Conservation (phyloP, 2,329 filamentous ascomycete genomes). For the Sporothrix variecibatus region DNA sequence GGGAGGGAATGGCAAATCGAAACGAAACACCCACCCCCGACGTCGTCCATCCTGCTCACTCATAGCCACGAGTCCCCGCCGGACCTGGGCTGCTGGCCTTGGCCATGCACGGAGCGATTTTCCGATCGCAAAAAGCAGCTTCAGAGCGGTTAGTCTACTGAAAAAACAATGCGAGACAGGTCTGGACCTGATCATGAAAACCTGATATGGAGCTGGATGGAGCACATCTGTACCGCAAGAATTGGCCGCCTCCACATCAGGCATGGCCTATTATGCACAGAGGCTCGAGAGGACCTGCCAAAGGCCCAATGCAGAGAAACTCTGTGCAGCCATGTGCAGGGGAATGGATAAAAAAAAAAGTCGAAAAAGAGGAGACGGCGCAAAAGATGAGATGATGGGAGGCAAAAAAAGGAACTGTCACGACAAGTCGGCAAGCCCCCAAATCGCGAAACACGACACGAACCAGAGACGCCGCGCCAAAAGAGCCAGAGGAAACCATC, state of each 20-base stretch:
- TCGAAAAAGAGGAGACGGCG: neutral
- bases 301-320: neutral
- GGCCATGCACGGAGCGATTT: neutral
- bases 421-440: no score
- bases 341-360: neutral
- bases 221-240: neutral
- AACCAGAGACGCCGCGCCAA: neutral
- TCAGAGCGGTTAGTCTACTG: neutral
- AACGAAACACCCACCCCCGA: neutral
- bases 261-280: neutral
- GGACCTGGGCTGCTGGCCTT: neutral
- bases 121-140: neutral
- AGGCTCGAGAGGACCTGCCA: neutral
- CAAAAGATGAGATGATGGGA: neutral
- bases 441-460: neutral
- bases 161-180: neutral
- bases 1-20: conserved; percentile 7
- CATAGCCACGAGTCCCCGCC: neutral
- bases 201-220: neutral
- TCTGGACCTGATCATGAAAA: neutral
- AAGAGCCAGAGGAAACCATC: neutral
- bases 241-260: neutral
- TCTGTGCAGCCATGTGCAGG: neutral
- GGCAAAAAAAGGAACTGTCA: neutral
- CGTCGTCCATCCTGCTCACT: neutral